Evolutionary conservation across 2,329 filamentous ascomycete genomes (phyloP), one percentile per base, ranked within the genome.

Genomic region (Eutypa lata): DNA sequence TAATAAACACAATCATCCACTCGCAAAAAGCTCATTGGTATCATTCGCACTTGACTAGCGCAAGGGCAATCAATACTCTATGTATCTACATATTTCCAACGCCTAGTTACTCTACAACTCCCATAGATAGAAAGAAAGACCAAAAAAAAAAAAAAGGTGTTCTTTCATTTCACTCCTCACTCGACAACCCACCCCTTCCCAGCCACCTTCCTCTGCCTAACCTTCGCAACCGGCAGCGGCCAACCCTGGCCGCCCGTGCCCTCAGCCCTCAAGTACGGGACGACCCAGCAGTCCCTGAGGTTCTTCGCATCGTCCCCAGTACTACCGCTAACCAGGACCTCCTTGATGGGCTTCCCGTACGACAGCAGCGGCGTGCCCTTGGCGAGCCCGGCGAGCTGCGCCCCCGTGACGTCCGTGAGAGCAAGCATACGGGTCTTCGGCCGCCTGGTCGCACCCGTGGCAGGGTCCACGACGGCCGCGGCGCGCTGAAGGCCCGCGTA

Each of bases 281-380:
- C 83, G 2, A 96, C 89, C 83, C 89, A 95, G 62, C 89, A 91
- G 71, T 94, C 88, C 47, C 92, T 81, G 57, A 73, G 73, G 54
- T 67, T 74, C 22, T 66, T 46, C 68, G 72, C 40, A 72, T 70
- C 48, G 57, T 80, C 76, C 4, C 26, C 26, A 31, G 5, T 10
- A 10, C 26, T 10, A 10, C 26, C 26, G 26, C 26, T 31, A 5
- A 73, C 65, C 58, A 81, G 74, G 14, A 89, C 82, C 76, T 94
- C 92, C 61, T 94, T 94, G 66, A 97, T 86, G 1, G 94, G 93
- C 75, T 97, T 97, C 3, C 91, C 90, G 60, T 93, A 91, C 37
- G 83, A 83, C 21, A 97, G 70, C 50, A 99, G 74, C 47, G 91
- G 90, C 13, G 94, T 97, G 0, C 89, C 90, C 67, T 91, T 88